Conservation (phyloP, 2,329 filamentous ascomycete species). For the Truncatella angustata region DNA sequence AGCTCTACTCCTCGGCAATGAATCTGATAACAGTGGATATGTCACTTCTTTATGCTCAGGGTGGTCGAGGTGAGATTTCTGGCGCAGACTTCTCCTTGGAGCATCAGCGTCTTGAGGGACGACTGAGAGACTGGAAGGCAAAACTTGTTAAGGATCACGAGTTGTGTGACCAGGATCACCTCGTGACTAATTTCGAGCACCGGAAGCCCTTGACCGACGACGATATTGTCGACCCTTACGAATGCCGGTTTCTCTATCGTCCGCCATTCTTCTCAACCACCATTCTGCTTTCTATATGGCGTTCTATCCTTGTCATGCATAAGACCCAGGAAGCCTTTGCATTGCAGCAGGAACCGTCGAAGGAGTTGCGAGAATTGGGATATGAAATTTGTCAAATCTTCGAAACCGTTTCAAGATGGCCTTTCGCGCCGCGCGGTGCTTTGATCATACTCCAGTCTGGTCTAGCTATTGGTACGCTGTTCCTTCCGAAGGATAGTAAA, state of each 20-base stretch:
- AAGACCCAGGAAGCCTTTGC: slow-evolving; percentile 66
- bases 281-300: slow-evolving; percentile 72
- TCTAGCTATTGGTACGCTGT: slow-evolving; percentile 73
- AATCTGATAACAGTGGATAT: slow-evolving; percentile 78
- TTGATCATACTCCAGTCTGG: slow-evolving; percentile 73
- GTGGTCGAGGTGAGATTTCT: slow-evolving; percentile 61
- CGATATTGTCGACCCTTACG: slow-evolving; percentile 73
- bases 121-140: slow-evolving; percentile 48
- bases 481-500: slow-evolving; percentile 71
- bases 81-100: slow-evolving; percentile 64
- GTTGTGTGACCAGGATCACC: slow-evolving; percentile 59
- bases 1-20: slow-evolving; percentile 63
- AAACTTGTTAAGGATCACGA: slow-evolving; percentile 52
- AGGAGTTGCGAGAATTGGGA: slow-evolving; percentile 61
- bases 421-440: slow-evolving; percentile 66
- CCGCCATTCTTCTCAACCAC: slow-evolving; percentile 73
- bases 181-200: slow-evolving; percentile 63
- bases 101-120: slow-evolving; percentile 51
- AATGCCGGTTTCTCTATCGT: slow-evolving; percentile 67
- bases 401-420: slow-evolving; percentile 73
- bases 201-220: slow-evolving; percentile 51
- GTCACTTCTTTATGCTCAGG: slow-evolving; percentile 71
- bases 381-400: slow-evolving; percentile 74
- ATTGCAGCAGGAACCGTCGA: slow-evolving; percentile 45
- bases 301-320: slow-evolving; percentile 78